Base-by-base conservation (phyloP, 345 rosid genomes). In the Arabis hirsuta region DNA sequence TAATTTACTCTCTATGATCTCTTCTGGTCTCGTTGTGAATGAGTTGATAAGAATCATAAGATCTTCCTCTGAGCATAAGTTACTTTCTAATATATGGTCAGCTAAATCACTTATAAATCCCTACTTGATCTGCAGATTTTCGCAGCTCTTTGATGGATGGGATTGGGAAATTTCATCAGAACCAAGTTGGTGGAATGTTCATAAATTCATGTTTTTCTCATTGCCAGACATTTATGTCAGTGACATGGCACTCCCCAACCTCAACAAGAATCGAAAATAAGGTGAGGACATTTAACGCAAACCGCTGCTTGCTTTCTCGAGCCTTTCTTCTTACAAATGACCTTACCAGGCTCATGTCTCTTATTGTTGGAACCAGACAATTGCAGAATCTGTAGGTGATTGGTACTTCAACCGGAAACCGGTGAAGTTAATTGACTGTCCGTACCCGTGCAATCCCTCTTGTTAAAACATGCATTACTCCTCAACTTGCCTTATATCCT, bases 371-470 rank as follows among this genome's bases (percentile, higher is more conserved):
- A 68, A 76, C 86, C 86, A 94, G 97, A 89, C 88, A 10, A 89
- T 91, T 62, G 97, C 96, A 59, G 90, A 89, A 58, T 72, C 96
- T 2, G 97, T 87, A 27, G 89, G 96, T 39, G 96, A 91, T 72
- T 94, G 97, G 99, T 91, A 84, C 79, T 91, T 89, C 72, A 73
- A 86, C 71, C 77, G 91, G 4, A 47, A 70, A 69, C 74, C 62
- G 16, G 82, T 73, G 76, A 94, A 87, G 86, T 79, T 72, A 73
- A 88, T 89, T 2, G 99, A 94, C 70, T 88, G 96, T 77, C 86
- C 93, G 52, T 94, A 85, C 76, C 97, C 99, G 3, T 89, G 99
- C 85, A 85, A 89, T 62, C 96, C 90, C 47, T 84, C 92, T 65
- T 91, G 99, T 84, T 79, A 81, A 73, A 78, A 87, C 82, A 75